phyloP scores from a whole-genome alignment of 192 early-diverging fungal species.

The Dissophora globulifera region DNA sequence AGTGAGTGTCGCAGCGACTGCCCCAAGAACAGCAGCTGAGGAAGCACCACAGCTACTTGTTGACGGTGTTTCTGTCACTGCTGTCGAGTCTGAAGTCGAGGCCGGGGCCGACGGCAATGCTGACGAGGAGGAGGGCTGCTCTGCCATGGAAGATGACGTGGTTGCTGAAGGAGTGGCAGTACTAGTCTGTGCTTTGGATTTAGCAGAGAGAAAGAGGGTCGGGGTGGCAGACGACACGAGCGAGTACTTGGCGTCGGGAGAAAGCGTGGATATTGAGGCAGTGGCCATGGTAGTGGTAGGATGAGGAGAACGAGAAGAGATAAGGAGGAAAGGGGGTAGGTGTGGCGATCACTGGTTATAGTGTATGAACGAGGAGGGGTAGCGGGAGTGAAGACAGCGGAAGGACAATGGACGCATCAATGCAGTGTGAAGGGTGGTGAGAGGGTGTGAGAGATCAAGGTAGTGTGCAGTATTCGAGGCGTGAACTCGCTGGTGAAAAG shows the following conservation, averaged over 20 bases:
- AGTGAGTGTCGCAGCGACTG: background rate
- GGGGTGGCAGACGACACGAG: background rate
- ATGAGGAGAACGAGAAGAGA: background rate
- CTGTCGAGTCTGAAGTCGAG: background rate
- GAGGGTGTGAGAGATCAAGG: constrained; percentile 2
- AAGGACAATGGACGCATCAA: constrained; percentile 48
- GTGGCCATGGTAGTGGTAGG: constrained; percentile 15
- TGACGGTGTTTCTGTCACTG: background rate
- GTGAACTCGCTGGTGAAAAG: background rate
- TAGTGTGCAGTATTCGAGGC: background rate
- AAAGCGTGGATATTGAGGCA: constrained; percentile 12
- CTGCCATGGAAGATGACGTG: background rate
- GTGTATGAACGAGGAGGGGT: constrained; percentile 44
- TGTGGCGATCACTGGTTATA: constrained; percentile 36
- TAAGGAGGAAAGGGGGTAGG: too few species aligned
- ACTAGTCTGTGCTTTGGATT: background rate
- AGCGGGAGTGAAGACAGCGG: constrained; percentile 11
- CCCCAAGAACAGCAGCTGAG: too few species aligned
- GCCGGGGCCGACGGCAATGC: background rate
- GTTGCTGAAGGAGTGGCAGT: too few species aligned
- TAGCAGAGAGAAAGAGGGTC: background rate
- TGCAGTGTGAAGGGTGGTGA: constrained; percentile 1
- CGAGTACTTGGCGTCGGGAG: background rate
- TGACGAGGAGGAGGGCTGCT: background rate
- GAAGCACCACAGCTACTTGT: too few species aligned